phyloP scores from a whole-genome alignment of 83 land plant genomes.

The Isoetes engelmannii region DNA sequence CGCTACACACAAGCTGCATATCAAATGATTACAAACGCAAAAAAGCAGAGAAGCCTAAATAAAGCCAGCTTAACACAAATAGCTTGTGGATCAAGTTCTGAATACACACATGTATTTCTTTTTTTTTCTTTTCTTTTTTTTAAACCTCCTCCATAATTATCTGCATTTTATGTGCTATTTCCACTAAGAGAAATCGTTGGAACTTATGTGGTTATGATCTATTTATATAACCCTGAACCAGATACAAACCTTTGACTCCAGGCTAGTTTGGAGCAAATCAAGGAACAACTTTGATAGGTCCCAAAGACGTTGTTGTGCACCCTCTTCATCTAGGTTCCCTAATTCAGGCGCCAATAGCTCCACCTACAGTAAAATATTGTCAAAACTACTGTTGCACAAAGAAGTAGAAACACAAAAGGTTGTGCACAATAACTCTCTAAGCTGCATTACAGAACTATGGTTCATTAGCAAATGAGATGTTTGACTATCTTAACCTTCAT shows the following conservation, averaged over 20 bases:
- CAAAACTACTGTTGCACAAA: not conserved
- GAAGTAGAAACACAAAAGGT: not conserved
- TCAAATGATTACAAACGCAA: too few species aligned
- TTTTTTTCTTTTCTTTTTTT: too few species aligned
- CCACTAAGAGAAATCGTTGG: too few species aligned
- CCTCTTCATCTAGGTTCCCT: slow-evolving; percentile 79
- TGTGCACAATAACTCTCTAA: not conserved
- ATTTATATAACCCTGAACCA: too few species aligned
- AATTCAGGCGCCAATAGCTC: slow-evolving; percentile 78
- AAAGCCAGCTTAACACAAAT: too few species aligned
- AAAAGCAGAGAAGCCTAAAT: too few species aligned
- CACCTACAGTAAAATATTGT: slow-evolving; percentile 40
- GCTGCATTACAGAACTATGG: not conserved
- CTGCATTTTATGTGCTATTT: too few species aligned
- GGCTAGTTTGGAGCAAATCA: slow-evolving; percentile 51
- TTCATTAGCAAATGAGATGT: not conserved
- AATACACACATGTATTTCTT: too few species aligned
- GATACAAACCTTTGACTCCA: slow-evolving; percentile 47
- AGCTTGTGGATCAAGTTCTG: too few species aligned
- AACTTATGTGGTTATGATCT: too few species aligned
- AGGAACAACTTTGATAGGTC: slow-evolving; percentile 63
- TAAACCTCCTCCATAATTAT: too few species aligned
- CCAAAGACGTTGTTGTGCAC: slow-evolving; percentile 87
- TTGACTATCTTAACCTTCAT: not conserved
- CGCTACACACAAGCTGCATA: slow-evolving; percentile 34